Evolutionary conservation across 2,329 filamentous ascomycete species (phyloP).

Genomic region (Colletotrichum gloeosporioides): DNA sequence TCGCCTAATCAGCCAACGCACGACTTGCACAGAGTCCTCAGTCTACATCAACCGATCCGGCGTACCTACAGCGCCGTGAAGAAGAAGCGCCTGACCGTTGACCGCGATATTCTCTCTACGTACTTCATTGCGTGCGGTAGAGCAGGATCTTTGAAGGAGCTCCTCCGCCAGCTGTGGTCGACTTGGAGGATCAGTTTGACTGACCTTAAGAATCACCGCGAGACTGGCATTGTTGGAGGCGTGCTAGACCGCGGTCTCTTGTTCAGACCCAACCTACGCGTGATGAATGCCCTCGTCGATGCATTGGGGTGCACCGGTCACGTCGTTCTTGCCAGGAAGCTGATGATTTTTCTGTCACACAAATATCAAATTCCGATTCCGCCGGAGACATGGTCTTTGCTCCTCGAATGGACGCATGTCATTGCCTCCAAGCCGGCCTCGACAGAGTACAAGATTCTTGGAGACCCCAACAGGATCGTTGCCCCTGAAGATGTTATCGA

Average conservation of each 20-base stretch:
- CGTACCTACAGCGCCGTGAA: constrained; percentile 17
- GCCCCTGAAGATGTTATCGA: constrained; percentile 47
- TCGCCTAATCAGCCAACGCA: not conserved
- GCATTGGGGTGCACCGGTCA: constrained; percentile 71
- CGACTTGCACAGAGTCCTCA: constrained; percentile 14
- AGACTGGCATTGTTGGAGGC: constrained; percentile 31
- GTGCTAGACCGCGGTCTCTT: constrained; percentile 53
- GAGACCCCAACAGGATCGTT: constrained; percentile 38
- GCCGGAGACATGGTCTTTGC: constrained; percentile 64
- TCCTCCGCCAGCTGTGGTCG: not conserved
- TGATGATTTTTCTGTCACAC: constrained; percentile 67
- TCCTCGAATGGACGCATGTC: constrained; percentile 72
- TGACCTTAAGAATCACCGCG: constrained; percentile 16
- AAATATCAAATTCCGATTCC: constrained; percentile 65
- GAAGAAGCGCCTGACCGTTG: not conserved
- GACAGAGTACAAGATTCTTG: constrained; percentile 40
- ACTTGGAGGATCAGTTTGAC: constrained; percentile 2
- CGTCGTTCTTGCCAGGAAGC: constrained; percentile 60
- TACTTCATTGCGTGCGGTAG: constrained; percentile 14
- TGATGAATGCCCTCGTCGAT: constrained; percentile 73
- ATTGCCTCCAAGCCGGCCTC: constrained; percentile 45
- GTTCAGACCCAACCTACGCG: constrained; percentile 59
- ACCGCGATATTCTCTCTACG: constrained; percentile 5
- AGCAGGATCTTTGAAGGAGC: constrained; percentile 6
- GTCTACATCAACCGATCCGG: not conserved